phyloP scores from a whole-genome alignment of 2,329 filamentous ascomycete species.

The Epichloe typhina region DNA sequence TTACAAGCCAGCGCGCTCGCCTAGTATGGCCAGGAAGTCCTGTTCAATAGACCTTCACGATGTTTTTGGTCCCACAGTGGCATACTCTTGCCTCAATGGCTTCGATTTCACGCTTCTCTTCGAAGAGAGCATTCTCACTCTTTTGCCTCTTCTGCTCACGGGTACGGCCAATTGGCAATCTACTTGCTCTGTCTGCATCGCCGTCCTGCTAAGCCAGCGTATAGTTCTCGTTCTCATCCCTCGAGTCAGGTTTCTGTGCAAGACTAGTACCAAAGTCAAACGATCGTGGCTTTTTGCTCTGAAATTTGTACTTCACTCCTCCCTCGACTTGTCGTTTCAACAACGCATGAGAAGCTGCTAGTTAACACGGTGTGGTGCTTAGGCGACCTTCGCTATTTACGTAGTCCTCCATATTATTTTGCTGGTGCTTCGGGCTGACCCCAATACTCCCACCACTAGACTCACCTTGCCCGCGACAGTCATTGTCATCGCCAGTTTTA shows the following conservation, averaged over 20 bases:
- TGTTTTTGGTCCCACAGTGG: conserved; percentile 10
- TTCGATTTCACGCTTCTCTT: conserved; percentile 18
- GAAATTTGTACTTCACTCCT: conserved; percentile 6
- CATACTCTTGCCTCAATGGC: conserved; percentile 11
- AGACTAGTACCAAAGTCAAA: conserved; percentile 4
- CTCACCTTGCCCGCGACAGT: conserved; percentile 9
- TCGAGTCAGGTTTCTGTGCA: conserved; percentile 3
- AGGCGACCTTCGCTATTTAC: conserved; percentile 5
- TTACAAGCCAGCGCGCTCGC: not conserved
- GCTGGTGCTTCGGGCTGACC: conserved; percentile 8
- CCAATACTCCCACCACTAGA: conserved; percentile 6
- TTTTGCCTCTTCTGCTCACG: conserved; percentile 10
- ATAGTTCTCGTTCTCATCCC: conserved; percentile 4
- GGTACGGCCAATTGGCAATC: conserved; percentile 2
- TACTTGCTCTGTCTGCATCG: not conserved
- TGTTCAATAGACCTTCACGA: conserved; percentile 8
- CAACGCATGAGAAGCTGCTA: not conserved
- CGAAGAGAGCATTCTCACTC: conserved; percentile 14
- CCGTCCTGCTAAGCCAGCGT: not conserved
- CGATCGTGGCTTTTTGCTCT: conserved; percentile 7
- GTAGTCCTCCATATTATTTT: conserved; percentile 8
- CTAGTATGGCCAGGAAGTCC: not conserved
- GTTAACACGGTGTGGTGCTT: not conserved
- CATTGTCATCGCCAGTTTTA: conserved; percentile 8
- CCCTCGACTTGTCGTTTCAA: not conserved